A percentile compares a stretch with the other conserved stretches of the same genome.
Conservation (phyloP, 148 eudicot genomes). For the Dysphania ambrosioides region DNA sequence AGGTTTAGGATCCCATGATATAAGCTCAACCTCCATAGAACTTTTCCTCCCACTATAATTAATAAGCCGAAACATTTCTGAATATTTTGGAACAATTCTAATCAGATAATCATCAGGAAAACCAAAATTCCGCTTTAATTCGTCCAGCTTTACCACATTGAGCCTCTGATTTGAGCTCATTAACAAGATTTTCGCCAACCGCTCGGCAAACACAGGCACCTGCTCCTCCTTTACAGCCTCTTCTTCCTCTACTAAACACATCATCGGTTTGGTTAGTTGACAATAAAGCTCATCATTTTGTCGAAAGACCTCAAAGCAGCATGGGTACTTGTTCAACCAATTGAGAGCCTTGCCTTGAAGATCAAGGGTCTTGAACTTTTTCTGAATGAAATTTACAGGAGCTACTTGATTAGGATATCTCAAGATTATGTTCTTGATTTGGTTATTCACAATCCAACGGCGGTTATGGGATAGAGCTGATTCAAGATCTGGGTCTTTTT, state of each 20-base stretch:
- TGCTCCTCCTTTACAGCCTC: slow-evolving; percentile 57
- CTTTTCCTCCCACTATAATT: slow-evolving; percentile 75
- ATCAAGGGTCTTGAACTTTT: slow-evolving; percentile 86
- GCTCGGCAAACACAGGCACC: slow-evolving; percentile 56
- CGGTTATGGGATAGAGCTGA: slow-evolving; percentile 72
- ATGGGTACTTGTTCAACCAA: slow-evolving; percentile 95
- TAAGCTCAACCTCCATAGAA: slow-evolving; percentile 83
- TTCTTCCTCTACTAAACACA: slow-evolving; percentile 74
- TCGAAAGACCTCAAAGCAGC: slow-evolving; percentile 74
- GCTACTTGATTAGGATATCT: slow-evolving; percentile 61
- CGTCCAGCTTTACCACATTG: slow-evolving; percentile 66
- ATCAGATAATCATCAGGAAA: slow-evolving; percentile 88
- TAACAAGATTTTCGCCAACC: slow-evolving; percentile 79
- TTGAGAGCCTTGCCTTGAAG: slow-evolving; percentile 87
- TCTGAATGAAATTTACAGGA: slow-evolving; percentile 65
- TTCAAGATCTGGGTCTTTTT: slow-evolving; percentile 94
- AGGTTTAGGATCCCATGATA: slow-evolving; percentile 66
- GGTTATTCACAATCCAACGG: slow-evolving; percentile 91
- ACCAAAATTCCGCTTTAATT: slow-evolving; percentile 72
- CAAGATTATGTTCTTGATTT: slow-evolving; percentile 79
- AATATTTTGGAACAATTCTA: slow-evolving; percentile 68
- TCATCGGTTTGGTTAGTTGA: slow-evolving; percentile 71
- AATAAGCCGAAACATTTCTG: slow-evolving; percentile 71
- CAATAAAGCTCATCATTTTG: slow-evolving; percentile 53
- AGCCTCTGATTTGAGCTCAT: slow-evolving; percentile 69